phyloP scores from a whole-genome alignment of 75 land plant genomes.

The Cryptomeria japonica region DNA sequence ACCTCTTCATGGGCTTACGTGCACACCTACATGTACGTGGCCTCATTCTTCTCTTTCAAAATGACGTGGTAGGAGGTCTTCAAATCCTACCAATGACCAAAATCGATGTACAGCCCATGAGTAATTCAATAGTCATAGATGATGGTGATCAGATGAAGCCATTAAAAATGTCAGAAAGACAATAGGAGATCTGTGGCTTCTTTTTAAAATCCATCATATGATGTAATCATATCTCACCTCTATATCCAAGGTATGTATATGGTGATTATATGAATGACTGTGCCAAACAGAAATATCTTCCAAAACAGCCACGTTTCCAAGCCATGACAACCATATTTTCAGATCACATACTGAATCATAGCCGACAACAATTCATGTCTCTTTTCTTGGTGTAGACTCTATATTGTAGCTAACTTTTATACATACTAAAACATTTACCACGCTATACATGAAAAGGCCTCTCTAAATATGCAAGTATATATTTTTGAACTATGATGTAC shows the following conservation, averaged over 20 bases:
- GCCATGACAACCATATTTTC: slow-evolving; percentile 27
- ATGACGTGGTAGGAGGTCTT: slow-evolving; percentile 58
- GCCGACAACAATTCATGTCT: no score
- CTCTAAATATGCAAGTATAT: no score
- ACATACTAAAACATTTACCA: no score
- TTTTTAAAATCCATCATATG: slow-evolving; percentile 51
- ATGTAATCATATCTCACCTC: slow-evolving; percentile 38
- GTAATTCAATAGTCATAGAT: slow-evolving; percentile 67
- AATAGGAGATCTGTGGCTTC: slow-evolving; percentile 67
- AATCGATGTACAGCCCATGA: slow-evolving; percentile 76
- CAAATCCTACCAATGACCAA: slow-evolving; percentile 62
- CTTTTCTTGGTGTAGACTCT: no score
- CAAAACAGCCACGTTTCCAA: slow-evolving; percentile 68
- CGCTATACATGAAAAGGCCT: no score
- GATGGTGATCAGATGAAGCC: slow-evolving; percentile 72
- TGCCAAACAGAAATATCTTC: slow-evolving; percentile 54
- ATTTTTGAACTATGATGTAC: no score
- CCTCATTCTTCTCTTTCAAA: slow-evolving; percentile 73
- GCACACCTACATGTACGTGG: slow-evolving; percentile 89
- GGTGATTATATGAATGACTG: slow-evolving; percentile 68
- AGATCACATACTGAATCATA: neutral
- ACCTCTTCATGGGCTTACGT: slow-evolving; percentile 47
- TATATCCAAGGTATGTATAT: slow-evolving; percentile 61
- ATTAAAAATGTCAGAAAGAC: slow-evolving; percentile 57
- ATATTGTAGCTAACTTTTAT: no score